Evolutionary conservation across 306 rosid species (phyloP).

Genomic region (Bauhinia variegata): DNA sequence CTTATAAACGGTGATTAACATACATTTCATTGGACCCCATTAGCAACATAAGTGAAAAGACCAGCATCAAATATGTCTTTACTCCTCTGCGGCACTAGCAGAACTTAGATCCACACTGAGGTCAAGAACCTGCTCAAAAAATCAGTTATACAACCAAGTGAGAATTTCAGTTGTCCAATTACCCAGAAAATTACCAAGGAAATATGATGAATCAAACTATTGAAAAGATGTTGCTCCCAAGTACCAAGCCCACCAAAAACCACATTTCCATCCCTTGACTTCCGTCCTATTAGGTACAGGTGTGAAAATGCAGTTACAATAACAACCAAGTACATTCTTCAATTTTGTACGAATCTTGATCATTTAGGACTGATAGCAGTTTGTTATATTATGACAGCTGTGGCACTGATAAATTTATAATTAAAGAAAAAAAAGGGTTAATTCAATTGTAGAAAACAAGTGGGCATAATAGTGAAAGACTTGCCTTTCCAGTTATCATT

Average conservation of each 20-base stretch:
- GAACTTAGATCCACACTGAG: constrained; percentile 93
- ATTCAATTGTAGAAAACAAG: constrained; percentile 25
- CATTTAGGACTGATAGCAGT: too few relatives aligned
- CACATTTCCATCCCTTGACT: constrained; percentile 4
- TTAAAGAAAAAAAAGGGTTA: not conserved
- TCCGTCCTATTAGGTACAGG: not conserved
- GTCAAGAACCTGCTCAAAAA: constrained; percentile 70
- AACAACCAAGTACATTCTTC: not conserved
- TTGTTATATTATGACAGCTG: too few relatives aligned
- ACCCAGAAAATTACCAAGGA: constrained; percentile 18
- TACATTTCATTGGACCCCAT: constrained; percentile 9
- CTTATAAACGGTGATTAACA: constrained; percentile 41
- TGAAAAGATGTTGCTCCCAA: not conserved
- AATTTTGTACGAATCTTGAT: not conserved
- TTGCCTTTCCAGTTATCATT: constrained; percentile 90
- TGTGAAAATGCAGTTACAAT: not conserved
- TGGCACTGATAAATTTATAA: not conserved
- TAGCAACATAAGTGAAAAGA: constrained; percentile 27
- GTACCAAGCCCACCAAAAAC: constrained; percentile 4
- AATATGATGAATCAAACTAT: constrained; percentile 8
- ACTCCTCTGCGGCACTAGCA: constrained; percentile 98
- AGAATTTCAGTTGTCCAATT: constrained; percentile 7
- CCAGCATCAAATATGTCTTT: constrained; percentile 28
- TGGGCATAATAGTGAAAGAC: constrained; percentile 16
- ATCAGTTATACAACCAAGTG: constrained; percentile 20